Base-by-base conservation (phyloP, 352 stramenopile genomes). In the Globisporangium barbulae region DNA sequence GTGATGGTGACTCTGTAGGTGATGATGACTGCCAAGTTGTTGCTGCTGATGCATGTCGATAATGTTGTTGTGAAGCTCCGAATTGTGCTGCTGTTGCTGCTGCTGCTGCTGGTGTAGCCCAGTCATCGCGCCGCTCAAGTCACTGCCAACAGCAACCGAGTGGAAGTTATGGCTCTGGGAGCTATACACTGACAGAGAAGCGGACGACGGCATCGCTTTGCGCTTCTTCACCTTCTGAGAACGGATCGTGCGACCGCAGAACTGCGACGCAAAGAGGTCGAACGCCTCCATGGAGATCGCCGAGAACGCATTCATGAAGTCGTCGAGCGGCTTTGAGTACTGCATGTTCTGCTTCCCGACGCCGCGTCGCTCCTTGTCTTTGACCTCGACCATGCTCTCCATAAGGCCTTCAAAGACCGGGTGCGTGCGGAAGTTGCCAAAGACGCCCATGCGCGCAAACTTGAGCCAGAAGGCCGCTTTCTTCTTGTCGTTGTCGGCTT, bases 271-370 rank as follows among this genome's bases (percentile, higher is more conserved):
- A 57, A 94, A 94, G n/a, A 91, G 61, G 55, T 94, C 85, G 21
- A 92, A 91, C 9, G 83, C 83, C 17, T 89, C 78, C 53, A 84
- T 80, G 0, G 85, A 93, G 45, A 89, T 67, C n/a, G 74, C 65
- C 1, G 81, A 67, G 31, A 94, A 70, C 13, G 68, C 67, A 41
- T 78, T 73, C 80, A 94, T 88, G 41, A 94, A 94, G 10, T 80
- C 80, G 56, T 94, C 85, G 59, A 94, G 61, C 8, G 80, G 65
- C 57, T 70, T 72, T 0, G 85, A 76, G 64, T 94, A 94, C 67
- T 88, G 76, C 85, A 92, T 94, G 61, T 94, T 94, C 48, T 94
- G 85, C 68, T 91, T 94, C 28, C 85, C 85, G 12, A 91, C 85
- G 19, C 85, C 85, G 47, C 85, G 83, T 2, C 79, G 83, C 58